Percentiles rank a stretch among this genome's conserved stretches.
phyloP scores from a whole-genome alignment of 2,329 filamentous ascomycete genomes.

The Monilinia aucupariae region DNA sequence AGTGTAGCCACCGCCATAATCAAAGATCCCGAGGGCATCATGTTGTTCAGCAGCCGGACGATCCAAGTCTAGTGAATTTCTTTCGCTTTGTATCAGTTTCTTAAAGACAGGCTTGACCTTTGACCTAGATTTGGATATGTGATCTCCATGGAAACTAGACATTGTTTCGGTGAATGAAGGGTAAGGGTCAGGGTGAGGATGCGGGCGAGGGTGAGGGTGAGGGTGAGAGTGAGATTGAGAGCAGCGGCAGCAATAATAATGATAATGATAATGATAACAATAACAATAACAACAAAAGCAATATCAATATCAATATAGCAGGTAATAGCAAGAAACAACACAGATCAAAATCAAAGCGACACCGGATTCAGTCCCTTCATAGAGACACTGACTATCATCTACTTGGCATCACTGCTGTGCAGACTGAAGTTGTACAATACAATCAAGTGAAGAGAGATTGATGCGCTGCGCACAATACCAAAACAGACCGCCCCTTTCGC shows the following conservation, averaged over 20 bases:
- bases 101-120: constrained; percentile 55
- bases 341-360: constrained; percentile 9
- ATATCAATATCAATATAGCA: not conserved
- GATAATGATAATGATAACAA: not conserved
- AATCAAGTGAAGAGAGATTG: constrained; percentile 8
- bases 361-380: constrained; percentile 5
- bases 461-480: constrained; percentile 10
- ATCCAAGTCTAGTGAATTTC: constrained; percentile 58
- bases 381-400: constrained; percentile 16
- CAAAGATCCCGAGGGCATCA: constrained; percentile 37
- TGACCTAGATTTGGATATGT: constrained; percentile 27
- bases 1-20: constrained; percentile 27
- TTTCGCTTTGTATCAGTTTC: constrained; percentile 49
- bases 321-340: not conserved
- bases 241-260: constrained; percentile 4
- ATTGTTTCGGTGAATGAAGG: constrained; percentile 19
- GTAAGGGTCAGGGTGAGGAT: not conserved
- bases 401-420: constrained; percentile 22
- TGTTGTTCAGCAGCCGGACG: constrained; percentile 56
- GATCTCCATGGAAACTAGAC: constrained; percentile 28
- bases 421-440: constrained; percentile 14
- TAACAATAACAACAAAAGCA: not conserved
- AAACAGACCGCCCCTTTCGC: constrained; percentile 1
- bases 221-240: constrained; percentile 3
- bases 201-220: not conserved